Base-by-base conservation (phyloP, 306 rosid species). In the Glycine soja region DNA sequence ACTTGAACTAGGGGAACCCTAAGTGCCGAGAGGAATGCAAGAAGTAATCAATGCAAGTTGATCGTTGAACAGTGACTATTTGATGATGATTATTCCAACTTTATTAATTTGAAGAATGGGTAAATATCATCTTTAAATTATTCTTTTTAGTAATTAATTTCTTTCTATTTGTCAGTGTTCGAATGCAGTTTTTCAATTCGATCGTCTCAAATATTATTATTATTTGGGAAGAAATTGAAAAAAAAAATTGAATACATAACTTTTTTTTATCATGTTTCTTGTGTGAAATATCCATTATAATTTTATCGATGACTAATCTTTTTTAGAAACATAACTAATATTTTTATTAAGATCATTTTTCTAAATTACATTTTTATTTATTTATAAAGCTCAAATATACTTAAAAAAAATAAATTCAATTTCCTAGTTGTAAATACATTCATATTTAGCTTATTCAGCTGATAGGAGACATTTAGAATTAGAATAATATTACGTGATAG, bases 1-100 rank as follows among this genome's bases (percentile, higher is more conserved):
- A 87, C 87, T 71, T 85, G 88, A 85, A 83, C 81, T 76, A 77
- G 75, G 73, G 63, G 74, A 83, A 77, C 85, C 88, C 81, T 72
- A 65, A 85, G 81, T 77, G 84, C 87, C 56, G 36, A 79, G 42
- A 72, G 62, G 47, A 61, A 81, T 72, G 82, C 78, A 18, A 58
- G 32, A 58, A 75, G 69, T 72, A 80, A 77, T 82, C 85, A n/a
- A n/a, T n/a, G n/a, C n/a, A 84, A 74, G 19, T 82, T 76, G 76
- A 47, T 48, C 79, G 81, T 61, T 81, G 63, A 82, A 77, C 3
- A 81, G 62, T 87, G 84, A 90, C 85, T 66, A 18, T 18, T 77
- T 86, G 85, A 66, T 66, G n/a, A n/a, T n/a, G 14, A 88, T 19
- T 68, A 5, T 77, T 76, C 86, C 91, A 81, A 86, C 80, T 79